phyloP scores from a whole-genome alignment of 23 red algal genomes.

The Gracilaria caudata region DNA sequence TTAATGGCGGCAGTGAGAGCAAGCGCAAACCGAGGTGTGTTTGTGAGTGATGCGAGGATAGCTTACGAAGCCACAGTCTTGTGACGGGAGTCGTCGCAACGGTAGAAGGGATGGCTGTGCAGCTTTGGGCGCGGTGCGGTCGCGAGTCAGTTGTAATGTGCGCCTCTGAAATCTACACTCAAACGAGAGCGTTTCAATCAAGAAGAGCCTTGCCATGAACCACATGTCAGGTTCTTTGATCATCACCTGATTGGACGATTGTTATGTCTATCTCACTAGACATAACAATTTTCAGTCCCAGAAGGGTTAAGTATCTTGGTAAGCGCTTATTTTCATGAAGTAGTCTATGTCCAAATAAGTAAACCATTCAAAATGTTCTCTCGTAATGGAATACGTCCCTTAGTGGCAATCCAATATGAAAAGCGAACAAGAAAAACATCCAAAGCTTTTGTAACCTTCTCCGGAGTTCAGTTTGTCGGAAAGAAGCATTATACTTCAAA shows the following conservation, averaged over 20 bases:
- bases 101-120: neutral
- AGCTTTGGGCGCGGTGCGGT: neutral
- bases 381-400: too few relatives aligned
- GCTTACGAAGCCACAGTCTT: neutral
- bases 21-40: too few relatives aligned
- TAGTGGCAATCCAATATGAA: too few relatives aligned
- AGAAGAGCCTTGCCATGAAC: neutral
- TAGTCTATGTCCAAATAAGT: too few relatives aligned
- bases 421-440: too few relatives aligned
- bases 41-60: too few relatives aligned
- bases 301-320: slow-evolving; percentile 1
- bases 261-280: slow-evolving; percentile 5
- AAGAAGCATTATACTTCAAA: too few relatives aligned
- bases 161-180: neutral
- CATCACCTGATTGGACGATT: neutral
- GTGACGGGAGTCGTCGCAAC: neutral
- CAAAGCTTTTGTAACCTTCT: too few relatives aligned
- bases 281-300: neutral
- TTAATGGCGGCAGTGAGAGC: too few relatives aligned
- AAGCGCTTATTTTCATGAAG: too few relatives aligned
- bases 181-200: neutral
- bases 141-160: neutral
- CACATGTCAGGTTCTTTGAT: neutral
- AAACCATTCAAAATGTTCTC: too few relatives aligned
- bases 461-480: too few relatives aligned